These are phyloP conservation scores for Gilbertella persicaria DNA, from an alignment of 371 early-diverging fungal species.

Conservation along the genomic window DNA sequence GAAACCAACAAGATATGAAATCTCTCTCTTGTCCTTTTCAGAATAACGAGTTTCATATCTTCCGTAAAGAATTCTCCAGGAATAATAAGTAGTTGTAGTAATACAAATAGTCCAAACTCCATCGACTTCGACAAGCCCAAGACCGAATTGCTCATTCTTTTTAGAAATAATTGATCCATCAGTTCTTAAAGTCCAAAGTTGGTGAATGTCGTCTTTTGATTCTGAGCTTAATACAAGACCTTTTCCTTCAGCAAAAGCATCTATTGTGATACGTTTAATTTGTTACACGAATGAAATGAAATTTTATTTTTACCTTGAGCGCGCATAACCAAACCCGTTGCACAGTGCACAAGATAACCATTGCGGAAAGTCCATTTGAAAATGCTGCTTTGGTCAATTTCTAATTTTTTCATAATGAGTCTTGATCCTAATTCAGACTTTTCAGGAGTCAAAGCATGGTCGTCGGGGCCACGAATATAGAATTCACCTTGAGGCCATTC, in stretches of 20 bases:
- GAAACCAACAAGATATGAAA: conserved; percentile 29
- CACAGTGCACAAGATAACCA: conserved; percentile 51
- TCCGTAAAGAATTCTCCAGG: conserved; percentile 43
- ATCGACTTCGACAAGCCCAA: conserved; percentile 26
- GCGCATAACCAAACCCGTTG: conserved; percentile 40
- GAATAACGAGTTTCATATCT: conserved; percentile 31
- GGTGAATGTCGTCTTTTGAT: conserved; percentile 23
- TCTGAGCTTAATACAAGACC: conserved; percentile 28
- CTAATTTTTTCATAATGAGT: conserved; percentile 34
- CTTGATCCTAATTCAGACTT: conserved; percentile 33
- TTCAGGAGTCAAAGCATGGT: conserved; percentile 34
- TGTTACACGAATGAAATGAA: conserved; percentile 1
- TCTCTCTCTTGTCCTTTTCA: conserved; percentile 32
- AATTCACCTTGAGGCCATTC: conserved; percentile 42
- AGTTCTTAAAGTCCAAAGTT: conserved; percentile 39
- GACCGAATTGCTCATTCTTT: conserved; percentile 25
- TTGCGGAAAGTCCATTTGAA: conserved; percentile 50
- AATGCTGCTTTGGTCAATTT: conserved; percentile 6
- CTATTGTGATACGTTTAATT: conserved; percentile 15
- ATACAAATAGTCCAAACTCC: conserved; percentile 28
- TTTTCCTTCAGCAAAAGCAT: conserved; percentile 25
- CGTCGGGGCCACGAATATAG: conserved; percentile 35
- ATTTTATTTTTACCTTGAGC: conserved; percentile 28
- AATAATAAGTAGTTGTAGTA: conserved; percentile 23
- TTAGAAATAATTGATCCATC: conserved; percentile 41